Evolutionary conservation across 768 basidiomycete genomes (phyloP).

Genomic region (Mycena capillaripes): DNA sequence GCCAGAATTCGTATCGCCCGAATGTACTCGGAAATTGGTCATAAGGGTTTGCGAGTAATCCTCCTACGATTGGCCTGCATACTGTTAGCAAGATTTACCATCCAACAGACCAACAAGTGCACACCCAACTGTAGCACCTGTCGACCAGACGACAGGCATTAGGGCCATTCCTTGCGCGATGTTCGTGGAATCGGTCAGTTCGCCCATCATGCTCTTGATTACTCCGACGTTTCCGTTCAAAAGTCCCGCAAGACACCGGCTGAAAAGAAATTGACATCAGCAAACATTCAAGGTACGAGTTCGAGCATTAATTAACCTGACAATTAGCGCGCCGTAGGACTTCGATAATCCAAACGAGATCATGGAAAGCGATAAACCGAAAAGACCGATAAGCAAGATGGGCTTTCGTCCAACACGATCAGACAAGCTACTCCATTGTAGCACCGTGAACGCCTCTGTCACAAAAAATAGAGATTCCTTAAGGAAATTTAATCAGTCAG

Average conservation of each 20-base stretch:
- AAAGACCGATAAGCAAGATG: neutral
- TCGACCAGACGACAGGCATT: neutral
- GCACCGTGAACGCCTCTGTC: neutral
- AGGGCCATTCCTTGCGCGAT: neutral
- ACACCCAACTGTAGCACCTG: neutral
- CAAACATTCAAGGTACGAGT: no score
- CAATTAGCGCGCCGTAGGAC: neutral
- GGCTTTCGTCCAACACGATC: neutral
- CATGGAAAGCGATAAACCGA: slow-evolving; percentile 2
- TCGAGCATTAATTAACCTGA: no score
- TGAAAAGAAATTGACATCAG: neutral
- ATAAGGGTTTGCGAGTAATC: neutral
- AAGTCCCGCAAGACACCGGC: neutral
- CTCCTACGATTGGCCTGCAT: neutral
- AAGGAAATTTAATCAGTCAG: no score
- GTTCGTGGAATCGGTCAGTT: neutral
- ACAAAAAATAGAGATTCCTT: slow-evolving; percentile 2
- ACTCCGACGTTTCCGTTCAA: slow-evolving; percentile 3
- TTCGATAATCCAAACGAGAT: neutral
- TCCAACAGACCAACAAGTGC: neutral
- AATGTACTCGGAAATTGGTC: slow-evolving; percentile 3
- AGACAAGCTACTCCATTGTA: neutral
- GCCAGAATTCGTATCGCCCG: neutral
- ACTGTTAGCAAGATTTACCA: neutral
- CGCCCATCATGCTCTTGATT: slow-evolving; percentile 6